Evolutionary conservation across 148 eudicot species (phyloP).

Genomic region (Amaranthus palmeri): DNA sequence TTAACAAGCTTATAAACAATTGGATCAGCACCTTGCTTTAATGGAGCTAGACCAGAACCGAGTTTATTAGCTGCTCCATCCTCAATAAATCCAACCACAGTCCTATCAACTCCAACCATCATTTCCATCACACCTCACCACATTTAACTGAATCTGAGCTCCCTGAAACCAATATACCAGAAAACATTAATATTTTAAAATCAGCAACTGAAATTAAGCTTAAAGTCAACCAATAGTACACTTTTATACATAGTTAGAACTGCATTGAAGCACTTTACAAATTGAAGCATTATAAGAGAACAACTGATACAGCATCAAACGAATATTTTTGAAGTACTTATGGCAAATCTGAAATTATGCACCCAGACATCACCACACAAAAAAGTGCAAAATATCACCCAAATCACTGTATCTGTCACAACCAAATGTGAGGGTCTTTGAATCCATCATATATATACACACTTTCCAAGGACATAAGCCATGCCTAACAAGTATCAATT

Average conservation of each 20-base stretch:
- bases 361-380: too few relatives aligned
- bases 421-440: too few relatives aligned
- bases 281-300: too few relatives aligned
- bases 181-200: background rate
- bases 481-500: background rate
- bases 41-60: slow-evolving; percentile 24
- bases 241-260: too few relatives aligned
- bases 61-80: slow-evolving; percentile 21
- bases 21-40: slow-evolving; percentile 55
- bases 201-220: slow-evolving; percentile 6
- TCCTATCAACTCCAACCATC: slow-evolving; percentile 35
- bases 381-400: too few relatives aligned
- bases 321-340: too few relatives aligned
- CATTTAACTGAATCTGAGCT: slow-evolving; percentile 34
- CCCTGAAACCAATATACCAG: slow-evolving; percentile 31
- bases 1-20: slow-evolving; percentile 82
- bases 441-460: background rate
- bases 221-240: background rate
- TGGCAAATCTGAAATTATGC: too few relatives aligned
- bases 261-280: too few relatives aligned
- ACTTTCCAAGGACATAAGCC: background rate
- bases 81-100: slow-evolving; percentile 32
- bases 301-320: too few relatives aligned
- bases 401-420: too few relatives aligned
- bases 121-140: slow-evolving; percentile 53